A percentile compares a stretch with the other conserved stretches of the same genome.
phyloP scores from a whole-genome alignment of 305 asterid species.

The Fraxinus platypoda region DNA sequence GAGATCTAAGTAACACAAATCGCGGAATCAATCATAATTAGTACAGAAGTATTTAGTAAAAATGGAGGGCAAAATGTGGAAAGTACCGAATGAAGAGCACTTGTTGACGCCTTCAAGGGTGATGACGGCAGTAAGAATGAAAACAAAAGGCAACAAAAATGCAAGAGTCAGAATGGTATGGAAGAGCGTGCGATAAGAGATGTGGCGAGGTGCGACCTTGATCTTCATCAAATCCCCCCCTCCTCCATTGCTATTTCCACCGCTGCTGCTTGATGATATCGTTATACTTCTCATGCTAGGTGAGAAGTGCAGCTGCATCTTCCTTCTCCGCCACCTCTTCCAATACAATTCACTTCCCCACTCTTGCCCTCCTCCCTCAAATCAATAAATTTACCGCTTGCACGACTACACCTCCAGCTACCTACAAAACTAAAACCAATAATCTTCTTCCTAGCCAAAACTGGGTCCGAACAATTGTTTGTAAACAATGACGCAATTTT shows the following conservation, averaged over 20 bases:
- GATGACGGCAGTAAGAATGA: conserved; percentile 87
- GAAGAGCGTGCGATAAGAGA: conserved; percentile 86
- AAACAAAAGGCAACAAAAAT: conserved; percentile 90
- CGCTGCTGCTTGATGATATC: conserved; percentile 60
- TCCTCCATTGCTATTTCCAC: conserved; percentile 64
- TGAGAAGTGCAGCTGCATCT: conserved; percentile 48
- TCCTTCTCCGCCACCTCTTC: conserved; percentile 45
- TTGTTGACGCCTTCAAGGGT: conserved; percentile 99
- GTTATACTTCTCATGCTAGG: conserved; percentile 29
- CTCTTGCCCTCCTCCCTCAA: conserved; percentile 27
- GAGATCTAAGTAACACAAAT: conserved; percentile 19
- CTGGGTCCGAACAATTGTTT: conserved; percentile 21
- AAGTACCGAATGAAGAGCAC: conserved; percentile 90
- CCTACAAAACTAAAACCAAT: conserved; percentile 21
- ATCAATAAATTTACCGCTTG: conserved; percentile 24
- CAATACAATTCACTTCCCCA: conserved; percentile 30
- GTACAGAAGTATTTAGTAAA: not conserved
- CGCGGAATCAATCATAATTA: conserved; percentile 7
- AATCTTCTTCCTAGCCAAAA: conserved; percentile 13
- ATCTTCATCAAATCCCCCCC: conserved; percentile 89
- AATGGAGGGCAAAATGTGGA: conserved; percentile 10
- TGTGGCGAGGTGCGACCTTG: conserved; percentile 90
- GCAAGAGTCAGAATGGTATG: conserved; percentile 82
- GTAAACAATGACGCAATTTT: conserved; percentile 23
- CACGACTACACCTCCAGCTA: conserved; percentile 22